Percentiles rank a stretch among this genome's conserved stretches.
Conservation (phyloP, 805 yeast genomes). For the Cephaloascus albidus region DNA sequence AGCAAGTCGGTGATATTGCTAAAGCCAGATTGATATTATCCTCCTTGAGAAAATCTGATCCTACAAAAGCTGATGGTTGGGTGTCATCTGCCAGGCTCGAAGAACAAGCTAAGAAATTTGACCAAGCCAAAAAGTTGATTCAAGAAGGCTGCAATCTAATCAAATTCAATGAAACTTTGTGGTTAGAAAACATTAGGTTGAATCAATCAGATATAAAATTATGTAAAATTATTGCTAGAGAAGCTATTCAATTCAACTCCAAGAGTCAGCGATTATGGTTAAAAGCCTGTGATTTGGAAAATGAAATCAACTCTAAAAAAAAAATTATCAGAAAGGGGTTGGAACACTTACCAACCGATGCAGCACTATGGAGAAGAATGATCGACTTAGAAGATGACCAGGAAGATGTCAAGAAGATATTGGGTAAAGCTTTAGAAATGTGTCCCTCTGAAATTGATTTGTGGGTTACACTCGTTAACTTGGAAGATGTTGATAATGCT, state of each 20-base stretch:
- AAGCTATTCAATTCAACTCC: conserved; percentile 52
- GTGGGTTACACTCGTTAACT: conserved; percentile 50
- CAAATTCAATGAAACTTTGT: conserved; percentile 59
- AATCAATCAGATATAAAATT: conserved; percentile 33
- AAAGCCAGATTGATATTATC: conserved; percentile 51
- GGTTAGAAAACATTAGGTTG: conserved; percentile 74
- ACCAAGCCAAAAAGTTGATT: conserved; percentile 50
- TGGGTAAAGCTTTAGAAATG: conserved; percentile 58
- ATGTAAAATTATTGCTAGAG: conserved; percentile 51
- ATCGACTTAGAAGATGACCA: conserved; percentile 49
- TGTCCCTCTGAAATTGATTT: conserved; percentile 56
- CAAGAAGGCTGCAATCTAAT: conserved; percentile 68
- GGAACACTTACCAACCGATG: conserved; percentile 49
- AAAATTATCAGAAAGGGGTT: conserved; percentile 64
- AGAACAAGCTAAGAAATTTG: conserved; percentile 46
- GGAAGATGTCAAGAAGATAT: conserved; percentile 39
- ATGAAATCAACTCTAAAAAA: conserved; percentile 40
- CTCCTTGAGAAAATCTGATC: conserved; percentile 66
- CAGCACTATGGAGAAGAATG: conserved; percentile 59
- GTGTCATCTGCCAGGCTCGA: conserved; percentile 80
- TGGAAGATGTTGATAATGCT: conserved; percentile 39
- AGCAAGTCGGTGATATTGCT: conserved; percentile 43
- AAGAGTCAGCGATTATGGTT: conserved; percentile 63
- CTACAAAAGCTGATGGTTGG: conserved; percentile 72
- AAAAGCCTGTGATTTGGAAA: conserved; percentile 59